phyloP scores from a whole-genome alignment of 2,329 filamentous ascomycete genomes.

The Xylariaceae sp. region DNA sequence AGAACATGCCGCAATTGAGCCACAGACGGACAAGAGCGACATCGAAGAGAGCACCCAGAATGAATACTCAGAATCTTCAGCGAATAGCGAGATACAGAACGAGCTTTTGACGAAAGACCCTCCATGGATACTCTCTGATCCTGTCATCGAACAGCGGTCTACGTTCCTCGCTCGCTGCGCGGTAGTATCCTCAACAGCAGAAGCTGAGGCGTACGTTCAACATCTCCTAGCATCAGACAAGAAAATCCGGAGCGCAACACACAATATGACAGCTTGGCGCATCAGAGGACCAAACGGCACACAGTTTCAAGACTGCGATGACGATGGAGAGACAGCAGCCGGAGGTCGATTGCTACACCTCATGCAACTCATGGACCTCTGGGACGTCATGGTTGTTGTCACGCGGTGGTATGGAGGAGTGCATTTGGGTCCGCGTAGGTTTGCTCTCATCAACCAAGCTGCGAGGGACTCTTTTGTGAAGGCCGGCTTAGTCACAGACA shows the following conservation, averaged over 20 bases:
- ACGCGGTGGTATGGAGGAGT: conserved; percentile 94
- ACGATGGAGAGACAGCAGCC: conserved; percentile 92
- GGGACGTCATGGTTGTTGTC: conserved; percentile 90
- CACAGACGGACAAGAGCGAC: conserved; percentile 21
- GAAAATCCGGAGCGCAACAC: conserved; percentile 79
- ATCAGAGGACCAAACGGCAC: conserved; percentile 60
- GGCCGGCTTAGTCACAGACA: conserved; percentile 64
- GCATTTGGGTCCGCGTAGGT: conserved; percentile 81
- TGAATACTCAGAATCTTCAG: not conserved
- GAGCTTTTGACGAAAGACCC: conserved; percentile 34
- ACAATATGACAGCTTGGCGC: conserved; percentile 95
- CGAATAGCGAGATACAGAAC: conserved; percentile 12
- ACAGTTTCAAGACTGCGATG: conserved; percentile 83
- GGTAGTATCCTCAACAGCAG: conserved; percentile 61
- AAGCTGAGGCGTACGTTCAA: conserved; percentile 67
- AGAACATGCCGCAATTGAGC: conserved; percentile 26
- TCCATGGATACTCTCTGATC: conserved; percentile 70
- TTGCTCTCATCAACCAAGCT: conserved; percentile 82
- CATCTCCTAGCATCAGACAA: conserved; percentile 80
- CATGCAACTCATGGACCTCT: conserved; percentile 91
- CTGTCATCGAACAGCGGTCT: conserved; percentile 77
- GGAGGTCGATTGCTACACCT: conserved; percentile 81
- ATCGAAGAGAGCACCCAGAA: conserved; percentile 11
- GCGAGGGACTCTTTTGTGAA: conserved; percentile 80
- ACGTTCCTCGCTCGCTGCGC: conserved; percentile 80